A percentile compares a stretch with the other conserved stretches of the same genome.
Conservation (phyloP, 1,284 basidiomycete species). For the Leucoagaricus sp. region DNA sequence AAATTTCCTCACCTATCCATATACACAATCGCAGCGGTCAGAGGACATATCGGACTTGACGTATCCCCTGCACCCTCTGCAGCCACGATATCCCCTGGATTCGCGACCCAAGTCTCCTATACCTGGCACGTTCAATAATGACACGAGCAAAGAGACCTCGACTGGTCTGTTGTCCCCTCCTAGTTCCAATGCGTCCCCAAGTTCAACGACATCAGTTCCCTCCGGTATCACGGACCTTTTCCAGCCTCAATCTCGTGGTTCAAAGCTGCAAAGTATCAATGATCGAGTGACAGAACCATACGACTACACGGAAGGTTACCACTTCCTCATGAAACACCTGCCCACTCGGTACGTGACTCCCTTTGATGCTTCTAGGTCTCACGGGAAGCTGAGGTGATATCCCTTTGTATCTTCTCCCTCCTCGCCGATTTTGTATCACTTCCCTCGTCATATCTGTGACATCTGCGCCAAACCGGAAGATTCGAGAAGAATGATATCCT, state of each 20-base stretch:
- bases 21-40: conserved; percentile 36
- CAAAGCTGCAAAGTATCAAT: conserved; percentile 67
- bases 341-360: conserved; percentile 70
- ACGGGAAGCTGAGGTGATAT: conserved; percentile 37
- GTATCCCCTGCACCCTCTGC: conserved; percentile 42
- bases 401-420: conserved; percentile 6
- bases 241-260: conserved; percentile 32
- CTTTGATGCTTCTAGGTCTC: conserved; percentile 35
- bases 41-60: conserved; percentile 32
- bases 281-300: conserved; percentile 78
- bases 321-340: conserved; percentile 91
- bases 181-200: conserved; percentile 40
- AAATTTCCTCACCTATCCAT: conserved; percentile 48
- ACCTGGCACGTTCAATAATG: conserved; percentile 33
- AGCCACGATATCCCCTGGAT: conserved; percentile 52
- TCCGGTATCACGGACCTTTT: conserved; percentile 29
- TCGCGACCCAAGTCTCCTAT: conserved; percentile 40
- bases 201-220: conserved; percentile 33
- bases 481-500: conserved; percentile 97
- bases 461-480: conserved; percentile 38
- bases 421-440: too few relatives aligned
- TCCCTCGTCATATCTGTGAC: neutral
- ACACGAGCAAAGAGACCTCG: conserved; percentile 35
- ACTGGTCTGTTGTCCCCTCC: conserved; percentile 43
- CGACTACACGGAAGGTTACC: conserved; percentile 93